Evolutionary conservation across 2,329 filamentous ascomycete species (phyloP).

Genomic region (Diaporthe citri): DNA sequence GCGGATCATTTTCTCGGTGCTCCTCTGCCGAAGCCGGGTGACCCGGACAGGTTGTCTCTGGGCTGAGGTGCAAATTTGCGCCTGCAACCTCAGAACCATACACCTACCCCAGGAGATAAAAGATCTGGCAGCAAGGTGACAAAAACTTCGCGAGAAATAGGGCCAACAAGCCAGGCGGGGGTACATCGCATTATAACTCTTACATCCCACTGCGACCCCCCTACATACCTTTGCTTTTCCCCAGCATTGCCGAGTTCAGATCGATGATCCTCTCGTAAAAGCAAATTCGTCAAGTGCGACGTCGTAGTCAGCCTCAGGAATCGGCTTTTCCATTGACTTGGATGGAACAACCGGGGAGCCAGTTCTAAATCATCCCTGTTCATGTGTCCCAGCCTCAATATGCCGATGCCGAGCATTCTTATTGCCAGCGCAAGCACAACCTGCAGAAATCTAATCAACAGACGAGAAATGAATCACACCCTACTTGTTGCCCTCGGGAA

Average conservation of each 20-base stretch:
- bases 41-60: not conserved
- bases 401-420: not conserved
- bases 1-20: not conserved
- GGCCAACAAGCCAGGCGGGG: no score
- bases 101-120: not conserved
- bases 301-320: not conserved
- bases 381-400: not conserved
- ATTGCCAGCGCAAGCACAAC: not conserved
- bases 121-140: not conserved
- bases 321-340: not conserved
- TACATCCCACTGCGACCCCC: not conserved
- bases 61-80: not conserved
- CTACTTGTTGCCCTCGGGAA: not conserved
- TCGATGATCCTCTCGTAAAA: slow-evolving; percentile 8
- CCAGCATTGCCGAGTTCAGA: slow-evolving; percentile 5
- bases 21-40: slow-evolving; percentile 3
- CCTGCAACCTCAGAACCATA: no score
- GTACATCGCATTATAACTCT: not conserved
- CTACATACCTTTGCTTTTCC: not conserved
- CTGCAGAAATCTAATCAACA: slow-evolving; percentile 7
- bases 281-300: slow-evolving; percentile 5
- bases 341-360: not conserved
- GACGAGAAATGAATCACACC: not conserved
- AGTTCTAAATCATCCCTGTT: slow-evolving; percentile 4
- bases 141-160: not conserved